Conservation (phyloP, 2,329 filamentous ascomycete species). For the Rhinocladiella mackenziei region DNA sequence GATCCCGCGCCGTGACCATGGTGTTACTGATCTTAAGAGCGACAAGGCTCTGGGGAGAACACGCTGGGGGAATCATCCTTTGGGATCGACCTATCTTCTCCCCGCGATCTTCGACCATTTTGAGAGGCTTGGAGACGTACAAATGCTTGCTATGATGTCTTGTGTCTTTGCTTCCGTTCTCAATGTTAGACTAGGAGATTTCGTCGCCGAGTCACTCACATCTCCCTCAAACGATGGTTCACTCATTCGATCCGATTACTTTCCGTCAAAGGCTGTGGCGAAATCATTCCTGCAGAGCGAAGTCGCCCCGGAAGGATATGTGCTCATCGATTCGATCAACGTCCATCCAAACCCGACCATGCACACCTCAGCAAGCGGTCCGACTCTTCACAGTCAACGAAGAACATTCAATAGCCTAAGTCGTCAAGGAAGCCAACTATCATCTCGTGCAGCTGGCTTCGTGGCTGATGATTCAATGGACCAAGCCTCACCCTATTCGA, state of each 20-base stretch:
- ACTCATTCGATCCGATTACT: slow-evolving; percentile 14
- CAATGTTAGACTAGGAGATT: slow-evolving; percentile 11
- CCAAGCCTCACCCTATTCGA: slow-evolving; percentile 15
- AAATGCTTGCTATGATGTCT: slow-evolving; percentile 64
- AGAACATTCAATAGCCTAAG: slow-evolving; percentile 2
- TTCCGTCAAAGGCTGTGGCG: slow-evolving; percentile 21
- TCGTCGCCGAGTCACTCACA: neutral
- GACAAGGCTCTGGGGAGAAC: slow-evolving; percentile 34
- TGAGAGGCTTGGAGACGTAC: slow-evolving; percentile 57
- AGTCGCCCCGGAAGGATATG: slow-evolving; percentile 14
- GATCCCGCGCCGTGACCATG: slow-evolving; percentile 37
- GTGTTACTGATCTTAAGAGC: slow-evolving; percentile 29
- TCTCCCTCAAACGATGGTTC: neutral
- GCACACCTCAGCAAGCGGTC: slow-evolving; percentile 1
- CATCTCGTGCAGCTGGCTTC: slow-evolving; percentile 23
- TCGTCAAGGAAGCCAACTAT: slow-evolving; percentile 18
- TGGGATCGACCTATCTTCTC: slow-evolving; percentile 55
- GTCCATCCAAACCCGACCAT: slow-evolving; percentile 1
- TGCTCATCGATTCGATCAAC: slow-evolving; percentile 13
- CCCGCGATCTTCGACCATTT: slow-evolving; percentile 57
- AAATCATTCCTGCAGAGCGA: slow-evolving; percentile 19
- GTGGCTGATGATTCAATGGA: slow-evolving; percentile 24
- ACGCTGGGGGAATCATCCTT: slow-evolving; percentile 56
- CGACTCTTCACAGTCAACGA: slow-evolving; percentile 5
- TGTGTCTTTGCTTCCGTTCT: slow-evolving; percentile 48